Evolutionary conservation across 2,329 filamentous ascomycete genomes (phyloP).

Genomic region (Xylariomycetidae sp.): DNA sequence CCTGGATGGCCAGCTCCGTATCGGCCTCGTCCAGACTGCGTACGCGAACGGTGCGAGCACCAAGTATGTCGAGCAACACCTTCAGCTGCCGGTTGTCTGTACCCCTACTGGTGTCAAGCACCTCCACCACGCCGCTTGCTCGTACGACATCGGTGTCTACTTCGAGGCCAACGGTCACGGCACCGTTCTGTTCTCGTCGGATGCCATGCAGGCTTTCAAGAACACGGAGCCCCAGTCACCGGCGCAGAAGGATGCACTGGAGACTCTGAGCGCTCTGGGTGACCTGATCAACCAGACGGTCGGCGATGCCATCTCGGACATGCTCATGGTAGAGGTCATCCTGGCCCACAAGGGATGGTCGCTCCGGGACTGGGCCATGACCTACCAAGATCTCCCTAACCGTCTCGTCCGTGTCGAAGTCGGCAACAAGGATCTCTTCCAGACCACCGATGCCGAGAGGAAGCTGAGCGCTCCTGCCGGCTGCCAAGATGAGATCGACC

Average conservation of each 20-base stretch:
- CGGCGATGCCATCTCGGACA: constrained; percentile 90
- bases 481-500: constrained; percentile 80
- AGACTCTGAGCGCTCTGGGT: constrained; percentile 74
- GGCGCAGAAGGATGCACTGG: constrained; percentile 82
- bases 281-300: constrained; percentile 98
- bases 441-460: constrained; percentile 87
- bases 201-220: constrained; percentile 72
- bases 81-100: constrained; percentile 85
- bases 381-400: constrained; percentile 92
- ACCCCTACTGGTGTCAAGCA: constrained; percentile 96
- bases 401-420: constrained; percentile 92
- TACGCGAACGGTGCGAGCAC: constrained; percentile 97
- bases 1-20: constrained; percentile 72
- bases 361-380: constrained; percentile 84
- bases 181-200: constrained; percentile 87
- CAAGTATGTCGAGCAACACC: constrained; percentile 79
- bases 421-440: constrained; percentile 77
- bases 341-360: constrained; percentile 92
- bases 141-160: constrained; percentile 94
- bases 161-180: constrained; percentile 99
- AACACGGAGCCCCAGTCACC: constrained; percentile 81
- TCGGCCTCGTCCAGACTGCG: constrained; percentile 93
- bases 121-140: constrained; percentile 90
- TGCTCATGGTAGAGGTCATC: constrained; percentile 92
- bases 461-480: constrained; percentile 74